Evolutionary conservation across 306 rosid genomes (phyloP).

Genomic region (Sphenostylis stenocarpa): DNA sequence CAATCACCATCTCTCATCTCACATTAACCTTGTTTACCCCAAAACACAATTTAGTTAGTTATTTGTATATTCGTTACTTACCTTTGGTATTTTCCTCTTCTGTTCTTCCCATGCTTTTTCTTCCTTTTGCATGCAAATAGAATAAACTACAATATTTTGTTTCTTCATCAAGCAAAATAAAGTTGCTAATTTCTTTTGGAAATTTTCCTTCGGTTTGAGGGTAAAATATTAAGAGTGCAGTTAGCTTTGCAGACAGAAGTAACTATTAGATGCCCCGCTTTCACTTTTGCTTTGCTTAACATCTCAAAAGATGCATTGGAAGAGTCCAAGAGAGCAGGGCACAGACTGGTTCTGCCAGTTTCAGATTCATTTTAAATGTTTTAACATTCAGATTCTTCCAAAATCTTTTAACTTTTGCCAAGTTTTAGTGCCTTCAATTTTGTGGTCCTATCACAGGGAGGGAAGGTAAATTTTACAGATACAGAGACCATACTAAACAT

Average conservation of each 20-base stretch:
- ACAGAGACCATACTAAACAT: background rate
- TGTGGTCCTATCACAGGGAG: conserved; percentile 2
- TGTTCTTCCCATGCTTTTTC: background rate
- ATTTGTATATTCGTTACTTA: background rate
- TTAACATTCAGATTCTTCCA: conserved; percentile 39
- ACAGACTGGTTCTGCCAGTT: conserved; percentile 39
- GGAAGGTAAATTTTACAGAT: background rate
- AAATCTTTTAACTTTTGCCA: conserved; percentile 21
- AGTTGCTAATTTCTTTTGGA: background rate
- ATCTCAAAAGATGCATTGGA: conserved; percentile 46
- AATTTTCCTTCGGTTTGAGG: background rate
- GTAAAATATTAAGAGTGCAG: conserved; percentile 20
- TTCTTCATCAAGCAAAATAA: background rate
- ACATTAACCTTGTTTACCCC: conserved; percentile 32
- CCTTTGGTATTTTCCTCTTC: background rate
- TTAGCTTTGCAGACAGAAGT: conserved; percentile 27
- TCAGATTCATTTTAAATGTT: conserved; percentile 34
- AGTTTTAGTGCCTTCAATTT: background rate
- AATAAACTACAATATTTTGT: background rate
- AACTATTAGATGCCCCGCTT: conserved; percentile 14
- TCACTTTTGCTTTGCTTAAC: conserved; percentile 33
- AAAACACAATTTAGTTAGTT: background rate
- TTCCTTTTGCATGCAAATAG: conserved; percentile 5
- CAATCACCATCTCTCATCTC: conserved; percentile 35
- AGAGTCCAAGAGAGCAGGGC: conserved; percentile 37